Evolutionary conservation across 805 yeast species (phyloP).

Genomic region (Monosporozyma unispora): DNA sequence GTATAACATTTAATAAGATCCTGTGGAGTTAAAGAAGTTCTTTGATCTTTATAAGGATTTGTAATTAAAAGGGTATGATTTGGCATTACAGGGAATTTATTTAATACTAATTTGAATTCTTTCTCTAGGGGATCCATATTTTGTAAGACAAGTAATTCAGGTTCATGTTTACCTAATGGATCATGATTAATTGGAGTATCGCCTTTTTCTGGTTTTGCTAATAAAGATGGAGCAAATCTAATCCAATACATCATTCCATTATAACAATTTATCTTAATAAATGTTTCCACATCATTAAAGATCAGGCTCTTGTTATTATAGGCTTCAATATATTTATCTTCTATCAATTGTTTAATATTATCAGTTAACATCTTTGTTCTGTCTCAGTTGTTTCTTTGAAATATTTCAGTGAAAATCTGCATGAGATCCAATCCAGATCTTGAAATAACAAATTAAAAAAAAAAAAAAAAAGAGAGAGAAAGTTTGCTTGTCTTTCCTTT

Average conservation of each 20-base stretch:
- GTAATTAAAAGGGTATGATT: slow-evolving; percentile 77
- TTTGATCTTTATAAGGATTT: slow-evolving; percentile 62
- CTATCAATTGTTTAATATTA: not conserved
- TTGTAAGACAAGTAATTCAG: slow-evolving; percentile 54
- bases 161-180: slow-evolving; percentile 80
- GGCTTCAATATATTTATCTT: not conserved
- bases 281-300: not conserved
- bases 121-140: slow-evolving; percentile 35
- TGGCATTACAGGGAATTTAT: slow-evolving; percentile 78
- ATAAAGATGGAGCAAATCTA: slow-evolving; percentile 27
- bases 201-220: slow-evolving; percentile 33
- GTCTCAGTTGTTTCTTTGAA: too few relatives aligned
- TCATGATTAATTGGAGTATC: slow-evolving; percentile 34
- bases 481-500: too few relatives aligned
- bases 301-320: not conserved
- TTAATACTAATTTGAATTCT: slow-evolving; percentile 54
- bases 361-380: not conserved
- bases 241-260: slow-evolving; percentile 28
- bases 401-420: too few relatives aligned
- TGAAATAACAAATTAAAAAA: too few relatives aligned
- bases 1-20: slow-evolving; percentile 56
- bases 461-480: too few relatives aligned
- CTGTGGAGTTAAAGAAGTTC: slow-evolving; percentile 54
- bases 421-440: not conserved
- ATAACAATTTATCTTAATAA: slow-evolving; percentile 18